Evolutionary conservation across 768 basidiomycete genomes (phyloP), one percentile per base, ranked within the genome.

Genomic region (Leccinum olivaceopallidum): DNA sequence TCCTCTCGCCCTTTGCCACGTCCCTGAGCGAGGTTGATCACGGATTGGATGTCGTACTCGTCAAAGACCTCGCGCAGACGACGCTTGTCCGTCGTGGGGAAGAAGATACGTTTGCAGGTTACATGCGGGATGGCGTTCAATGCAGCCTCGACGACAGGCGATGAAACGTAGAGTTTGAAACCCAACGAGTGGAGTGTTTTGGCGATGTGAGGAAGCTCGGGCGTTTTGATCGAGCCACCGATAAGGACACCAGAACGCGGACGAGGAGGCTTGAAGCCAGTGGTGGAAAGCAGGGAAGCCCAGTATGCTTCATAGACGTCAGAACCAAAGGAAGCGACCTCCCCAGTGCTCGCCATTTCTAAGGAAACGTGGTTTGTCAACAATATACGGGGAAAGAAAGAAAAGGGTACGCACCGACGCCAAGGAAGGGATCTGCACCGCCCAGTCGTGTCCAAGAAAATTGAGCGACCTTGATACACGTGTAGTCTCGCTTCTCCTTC

Each of bases 321-420:
- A 68, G 85, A 84, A 36, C 95, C 97, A 73, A 98, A 99, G 65
- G 92, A 88, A 13, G 97, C 97, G 30, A 99, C 94, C 75, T 99
- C 96, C 37, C 96, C 96, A 7, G 96, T 98, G 70, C 92, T 95
- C 3, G 95, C 95, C 96, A 98, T 98, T 80, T 97, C 95, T 92
- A 32, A 44, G 14, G 20, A 1, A 10, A 57, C 18, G 7, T 8
- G 3, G 7, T 50, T 13, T 36, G 71, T 48, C 18, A n/a, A 49
- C 7, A 34, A 22, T 56, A 57, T 3, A 63, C 37, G 36, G 13
- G 4, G 12, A 14, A n/a, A 22, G 8, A 24, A 49, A 14, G 6
- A 7, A 37, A 39, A 30, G 37, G 14, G 6, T n/a, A 83, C 90
- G 73, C 64, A 93, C 92, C 92, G 56, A 96, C 94, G 61, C 95